These are phyloP conservation scores for Neurospora sp. DNA, from an alignment of 495 filamentous ascomycete species.

Conservation along the genomic window DNA sequence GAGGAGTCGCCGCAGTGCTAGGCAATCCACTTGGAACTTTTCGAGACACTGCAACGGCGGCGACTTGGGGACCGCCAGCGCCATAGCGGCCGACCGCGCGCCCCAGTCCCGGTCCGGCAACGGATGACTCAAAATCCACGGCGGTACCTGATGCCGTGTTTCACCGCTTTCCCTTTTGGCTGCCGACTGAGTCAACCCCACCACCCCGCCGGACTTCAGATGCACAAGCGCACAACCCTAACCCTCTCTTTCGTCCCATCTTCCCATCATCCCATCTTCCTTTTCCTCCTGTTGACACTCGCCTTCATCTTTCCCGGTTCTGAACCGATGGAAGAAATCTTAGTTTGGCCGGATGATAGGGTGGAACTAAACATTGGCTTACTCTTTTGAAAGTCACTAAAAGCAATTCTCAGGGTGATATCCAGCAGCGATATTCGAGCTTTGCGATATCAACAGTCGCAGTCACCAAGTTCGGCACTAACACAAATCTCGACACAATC, in stretches of 20 bases:
- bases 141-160: neutral
- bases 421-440: neutral
- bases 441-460: neutral
- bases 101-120: neutral
- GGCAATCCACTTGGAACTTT: conserved; percentile 8
- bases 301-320: neutral
- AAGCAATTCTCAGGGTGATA: too few relatives aligned
- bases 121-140: conserved; percentile 23
- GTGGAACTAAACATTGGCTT: too few relatives aligned
- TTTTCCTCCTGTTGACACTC: neutral
- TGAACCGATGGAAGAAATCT: too few relatives aligned
- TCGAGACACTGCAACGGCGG: conserved; percentile 13
- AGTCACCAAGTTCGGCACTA: neutral
- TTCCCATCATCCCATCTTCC: neutral
- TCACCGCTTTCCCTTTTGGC: neutral
- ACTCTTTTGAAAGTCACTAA: too few relatives aligned
- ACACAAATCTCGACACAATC: neutral
- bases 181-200: neutral
- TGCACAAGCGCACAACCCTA: neutral
- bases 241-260: neutral
- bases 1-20: neutral
- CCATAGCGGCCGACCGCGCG: neutral
- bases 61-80: neutral
- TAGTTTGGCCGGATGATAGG: too few relatives aligned
- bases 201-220: neutral